These are phyloP conservation scores for Magnusiomyces tetraspermus DNA, from an alignment of 1,139 yeast species.

Conservation along the genomic window DNA sequence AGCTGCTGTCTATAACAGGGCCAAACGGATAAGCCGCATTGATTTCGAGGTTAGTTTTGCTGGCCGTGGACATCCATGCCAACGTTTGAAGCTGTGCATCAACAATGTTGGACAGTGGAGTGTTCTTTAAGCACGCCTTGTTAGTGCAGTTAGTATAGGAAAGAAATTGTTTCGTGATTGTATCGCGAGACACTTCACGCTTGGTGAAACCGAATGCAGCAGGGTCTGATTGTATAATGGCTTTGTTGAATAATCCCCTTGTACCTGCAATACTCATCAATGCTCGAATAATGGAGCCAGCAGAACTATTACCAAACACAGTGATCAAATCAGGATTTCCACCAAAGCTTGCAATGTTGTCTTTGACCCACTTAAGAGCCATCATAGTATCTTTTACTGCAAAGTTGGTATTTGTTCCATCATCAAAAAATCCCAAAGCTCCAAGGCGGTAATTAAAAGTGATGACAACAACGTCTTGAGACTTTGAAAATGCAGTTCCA, in stretches of 20 bases:
- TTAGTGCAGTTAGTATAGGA: constrained; percentile 19
- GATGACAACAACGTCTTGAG: constrained; percentile 31
- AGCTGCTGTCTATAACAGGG: constrained; percentile 24
- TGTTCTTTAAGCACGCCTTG: constrained; percentile 19
- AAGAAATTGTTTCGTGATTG: constrained; percentile 15
- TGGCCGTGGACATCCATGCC: background rate
- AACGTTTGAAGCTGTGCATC: constrained; percentile 16
- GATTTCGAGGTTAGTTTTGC: constrained; percentile 12
- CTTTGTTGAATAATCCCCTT: constrained; percentile 22
- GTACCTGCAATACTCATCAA: constrained; percentile 21
- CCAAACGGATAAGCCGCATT: constrained; percentile 24
- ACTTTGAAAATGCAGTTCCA: constrained; percentile 27
- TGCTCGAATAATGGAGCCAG: constrained; percentile 29
- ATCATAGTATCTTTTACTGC: constrained; percentile 31
- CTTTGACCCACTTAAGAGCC: constrained; percentile 33
- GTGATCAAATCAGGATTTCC: constrained; percentile 32
- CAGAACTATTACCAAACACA: constrained; percentile 35
- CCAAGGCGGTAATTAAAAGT: constrained; percentile 34
- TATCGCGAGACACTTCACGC: constrained; percentile 17
- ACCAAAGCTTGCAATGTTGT: constrained; percentile 31
- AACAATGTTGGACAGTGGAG: constrained; percentile 18
- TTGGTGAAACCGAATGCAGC: constrained; percentile 22
- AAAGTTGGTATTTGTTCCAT: constrained; percentile 27
- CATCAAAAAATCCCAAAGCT: constrained; percentile 30
- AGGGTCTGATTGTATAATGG: constrained; percentile 30